Percentiles rank a stretch among this genome's conserved stretches.
phyloP scores from a whole-genome alignment of 805 yeast genomes.

The Kodamaea kaohsiungensis region DNA sequence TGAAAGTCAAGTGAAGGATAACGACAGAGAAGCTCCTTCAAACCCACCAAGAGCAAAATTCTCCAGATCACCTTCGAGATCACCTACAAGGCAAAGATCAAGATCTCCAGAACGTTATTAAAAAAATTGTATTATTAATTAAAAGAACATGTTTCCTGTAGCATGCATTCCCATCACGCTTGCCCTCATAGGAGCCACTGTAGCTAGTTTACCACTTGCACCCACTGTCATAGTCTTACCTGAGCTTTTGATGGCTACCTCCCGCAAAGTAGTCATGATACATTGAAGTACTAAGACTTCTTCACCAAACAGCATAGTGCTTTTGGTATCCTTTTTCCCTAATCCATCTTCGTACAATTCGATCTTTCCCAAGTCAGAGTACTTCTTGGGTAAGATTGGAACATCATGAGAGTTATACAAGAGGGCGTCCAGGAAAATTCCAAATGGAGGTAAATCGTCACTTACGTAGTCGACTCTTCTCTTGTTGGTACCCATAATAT shows the following conservation, averaged over 20 bases:
- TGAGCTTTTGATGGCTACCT: constrained; percentile 28
- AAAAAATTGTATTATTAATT: not conserved
- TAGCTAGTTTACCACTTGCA: not conserved
- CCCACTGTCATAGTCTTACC: constrained; percentile 14
- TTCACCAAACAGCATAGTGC: constrained; percentile 33
- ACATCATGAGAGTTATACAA: constrained; percentile 18
- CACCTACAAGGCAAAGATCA: constrained; percentile 19
- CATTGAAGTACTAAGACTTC: constrained; percentile 35
- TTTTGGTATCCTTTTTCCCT: constrained; percentile 16
- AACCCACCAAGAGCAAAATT: constrained; percentile 30
- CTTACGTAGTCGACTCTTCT: constrained; percentile 21
- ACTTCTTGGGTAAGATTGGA: constrained; percentile 32
- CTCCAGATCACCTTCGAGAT: constrained; percentile 40
- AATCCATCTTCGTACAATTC: constrained; percentile 36
- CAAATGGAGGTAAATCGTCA: constrained; percentile 40
- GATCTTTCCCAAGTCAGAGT: constrained; percentile 33
- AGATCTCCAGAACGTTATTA: constrained; percentile 24
- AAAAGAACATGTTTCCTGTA: not conserved
- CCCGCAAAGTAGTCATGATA: constrained; percentile 33
- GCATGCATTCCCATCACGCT: not conserved
- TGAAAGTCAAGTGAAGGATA: constrained; percentile 8
- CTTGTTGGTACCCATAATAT: constrained; percentile 6
- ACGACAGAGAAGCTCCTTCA: constrained; percentile 3
- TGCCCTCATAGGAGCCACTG: not conserved
- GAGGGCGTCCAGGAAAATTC: constrained; percentile 30